Percentiles rank a stretch among this genome's conserved stretches.
These are phyloP conservation scores for Yarrowia bubula DNA, from an alignment of 805 yeast genomes.

Conservation along the genomic window DNA sequence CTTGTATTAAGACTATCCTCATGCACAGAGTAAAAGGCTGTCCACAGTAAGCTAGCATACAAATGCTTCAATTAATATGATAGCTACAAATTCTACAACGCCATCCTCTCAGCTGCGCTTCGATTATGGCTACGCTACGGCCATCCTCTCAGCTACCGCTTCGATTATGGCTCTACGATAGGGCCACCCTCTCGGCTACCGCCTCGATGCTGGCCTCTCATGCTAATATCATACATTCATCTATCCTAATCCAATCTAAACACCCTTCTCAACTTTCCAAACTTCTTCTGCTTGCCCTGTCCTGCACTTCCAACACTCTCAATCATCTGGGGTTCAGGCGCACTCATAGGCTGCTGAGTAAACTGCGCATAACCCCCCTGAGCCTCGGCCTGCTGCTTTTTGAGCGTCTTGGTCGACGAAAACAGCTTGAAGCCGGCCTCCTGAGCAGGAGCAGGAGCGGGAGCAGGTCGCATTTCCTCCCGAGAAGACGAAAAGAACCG, in stretches of 20 bases:
- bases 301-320: background rate
- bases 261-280: constrained; percentile 29
- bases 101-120: too few relatives aligned
- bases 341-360: background rate
- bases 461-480: constrained; percentile 12
- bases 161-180: too few relatives aligned
- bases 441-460: background rate
- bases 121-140: too few relatives aligned
- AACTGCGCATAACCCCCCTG: constrained; percentile 19
- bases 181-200: too few relatives aligned
- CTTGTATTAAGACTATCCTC: too few relatives aligned
- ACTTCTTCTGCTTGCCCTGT: constrained; percentile 14
- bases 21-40: too few relatives aligned
- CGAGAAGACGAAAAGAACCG: constrained; percentile 15
- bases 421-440: constrained; percentile 14
- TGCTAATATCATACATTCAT: constrained; percentile 3
- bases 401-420: constrained; percentile 19
- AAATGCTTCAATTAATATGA: too few relatives aligned
- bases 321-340: background rate
- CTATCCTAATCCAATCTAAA: constrained; percentile 39
- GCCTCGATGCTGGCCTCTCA: background rate
- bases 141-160: too few relatives aligned
- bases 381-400: constrained; percentile 22
- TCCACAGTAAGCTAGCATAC: too few relatives aligned
- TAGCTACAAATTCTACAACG: too few relatives aligned